Conservation (phyloP, 2,329 filamentous ascomycete species). For the Fusarium robinianum region DNA sequence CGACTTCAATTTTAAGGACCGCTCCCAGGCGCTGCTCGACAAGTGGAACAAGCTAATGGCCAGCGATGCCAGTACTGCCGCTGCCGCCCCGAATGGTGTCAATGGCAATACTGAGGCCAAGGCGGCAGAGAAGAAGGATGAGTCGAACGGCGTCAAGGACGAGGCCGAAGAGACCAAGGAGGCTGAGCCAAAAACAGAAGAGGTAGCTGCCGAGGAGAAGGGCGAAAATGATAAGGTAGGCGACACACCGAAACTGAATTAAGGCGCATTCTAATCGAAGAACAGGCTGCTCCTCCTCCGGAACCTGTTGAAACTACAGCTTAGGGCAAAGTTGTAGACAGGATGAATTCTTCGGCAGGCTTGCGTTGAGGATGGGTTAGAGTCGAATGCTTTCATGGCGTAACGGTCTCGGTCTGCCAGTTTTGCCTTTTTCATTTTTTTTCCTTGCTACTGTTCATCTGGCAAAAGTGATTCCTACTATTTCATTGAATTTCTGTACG, state of each 20-base stretch:
- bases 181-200: constrained; percentile 27
- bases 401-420: constrained; percentile 35
- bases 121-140: constrained; percentile 49
- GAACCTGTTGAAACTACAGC: constrained; percentile 46
- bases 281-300: constrained; percentile 36
- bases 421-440: constrained; percentile 28
- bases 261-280: constrained; percentile 6
- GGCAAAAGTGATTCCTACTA: constrained; percentile 35
- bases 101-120: constrained; percentile 49
- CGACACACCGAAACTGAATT: not conserved
- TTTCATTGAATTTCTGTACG: constrained; percentile 35
- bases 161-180: constrained; percentile 45
- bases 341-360: no score
- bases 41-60: constrained; percentile 88
- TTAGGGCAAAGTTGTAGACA: constrained; percentile 27
- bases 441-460: constrained; percentile 22
- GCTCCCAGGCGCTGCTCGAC: constrained; percentile 77
- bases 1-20: constrained; percentile 85
- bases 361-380: constrained; percentile 3
- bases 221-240: constrained; percentile 44
- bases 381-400: constrained; percentile 33
- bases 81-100: constrained; percentile 51
- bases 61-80: constrained; percentile 53
- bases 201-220: constrained; percentile 30
- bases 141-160: constrained; percentile 48